A percentile compares a stretch with the other conserved stretches of the same genome.
Conservation (phyloP, 345 rosid species). For the Mangifera indica region DNA sequence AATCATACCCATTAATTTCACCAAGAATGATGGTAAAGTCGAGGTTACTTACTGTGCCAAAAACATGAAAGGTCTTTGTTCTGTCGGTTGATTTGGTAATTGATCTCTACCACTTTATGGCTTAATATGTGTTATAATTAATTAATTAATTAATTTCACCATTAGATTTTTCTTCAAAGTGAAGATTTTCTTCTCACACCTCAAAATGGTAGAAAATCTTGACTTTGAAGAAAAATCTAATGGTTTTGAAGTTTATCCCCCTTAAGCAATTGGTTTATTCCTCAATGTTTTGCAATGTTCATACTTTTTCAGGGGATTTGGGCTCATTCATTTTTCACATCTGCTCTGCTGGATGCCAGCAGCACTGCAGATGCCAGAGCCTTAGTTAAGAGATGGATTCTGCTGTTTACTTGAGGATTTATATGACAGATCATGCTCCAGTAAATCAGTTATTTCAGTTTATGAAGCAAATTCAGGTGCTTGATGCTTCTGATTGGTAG, state of each 20-base stretch:
- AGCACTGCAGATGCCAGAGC: conserved; percentile 90
- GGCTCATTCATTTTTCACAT: neutral
- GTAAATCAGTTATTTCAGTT: neutral
- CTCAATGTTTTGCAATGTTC: neutral
- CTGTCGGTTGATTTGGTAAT: no score
- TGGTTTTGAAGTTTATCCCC: conserved; percentile 6
- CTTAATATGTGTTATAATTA: no score
- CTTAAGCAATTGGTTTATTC: neutral
- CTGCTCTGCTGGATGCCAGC: conserved; percentile 70
- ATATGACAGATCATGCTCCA: conserved; percentile 69
- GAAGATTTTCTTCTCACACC: no score
- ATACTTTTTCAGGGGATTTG: neutral
- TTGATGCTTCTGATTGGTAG: neutral
- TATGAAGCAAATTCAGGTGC: conserved; percentile 4
- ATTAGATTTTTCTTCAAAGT: no score
- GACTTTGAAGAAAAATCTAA: conserved; percentile 24
- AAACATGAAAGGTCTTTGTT: no score
- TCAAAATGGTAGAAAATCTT: conserved; percentile 53
- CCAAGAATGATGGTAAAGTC: no score
- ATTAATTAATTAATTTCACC: no score
- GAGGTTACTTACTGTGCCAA: no score
- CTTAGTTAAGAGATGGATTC: conserved; percentile 91
- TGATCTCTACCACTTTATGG: no score
- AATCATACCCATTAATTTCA: no score
- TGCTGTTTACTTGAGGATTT: conserved; percentile 79